These are phyloP conservation scores for Coemansia sp. DNA, from an alignment of 192 early-diverging fungal genomes.

Conservation along the genomic window DNA sequence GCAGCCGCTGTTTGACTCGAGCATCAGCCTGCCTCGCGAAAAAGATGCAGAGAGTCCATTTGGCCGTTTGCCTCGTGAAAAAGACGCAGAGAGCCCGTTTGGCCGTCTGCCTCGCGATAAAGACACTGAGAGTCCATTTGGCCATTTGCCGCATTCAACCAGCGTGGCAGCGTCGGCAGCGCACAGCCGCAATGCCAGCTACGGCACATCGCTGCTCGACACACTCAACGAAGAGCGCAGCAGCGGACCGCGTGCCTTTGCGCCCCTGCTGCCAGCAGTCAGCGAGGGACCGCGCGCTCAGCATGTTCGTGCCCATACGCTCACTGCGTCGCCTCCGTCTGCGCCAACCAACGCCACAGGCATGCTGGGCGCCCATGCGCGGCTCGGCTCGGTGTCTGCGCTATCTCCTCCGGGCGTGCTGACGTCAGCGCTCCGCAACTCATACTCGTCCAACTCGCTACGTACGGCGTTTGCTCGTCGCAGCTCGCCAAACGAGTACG, in stretches of 20 bases:
- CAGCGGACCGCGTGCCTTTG: not conserved
- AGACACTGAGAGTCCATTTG: slow-evolving; percentile 9
- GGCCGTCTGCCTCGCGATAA: slow-evolving; percentile 19
- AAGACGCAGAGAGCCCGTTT: not conserved
- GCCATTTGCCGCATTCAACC: slow-evolving; percentile 6
- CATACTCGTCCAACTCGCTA: slow-evolving; percentile 52
- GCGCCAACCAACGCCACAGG: slow-evolving; percentile 34
- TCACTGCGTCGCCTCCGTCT: slow-evolving; percentile 26
- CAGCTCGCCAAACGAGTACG: slow-evolving; percentile 25
- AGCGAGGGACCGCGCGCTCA: slow-evolving; percentile 7
- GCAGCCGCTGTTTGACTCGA: slow-evolving; percentile 47
- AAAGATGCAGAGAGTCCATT: not conserved
- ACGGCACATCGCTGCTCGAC: slow-evolving; percentile 54
- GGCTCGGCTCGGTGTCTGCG: slow-evolving; percentile 38
- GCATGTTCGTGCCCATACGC: slow-evolving; percentile 31
- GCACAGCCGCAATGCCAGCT: slow-evolving; percentile 50
- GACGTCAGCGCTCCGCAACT: slow-evolving; percentile 51
- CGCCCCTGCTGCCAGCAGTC: slow-evolving; percentile 8
- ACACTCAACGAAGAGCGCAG: slow-evolving; percentile 43
- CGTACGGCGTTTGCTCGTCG: slow-evolving; percentile 44
- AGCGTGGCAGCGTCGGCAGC: slow-evolving; percentile 21
- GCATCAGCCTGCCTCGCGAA: slow-evolving; percentile 32
- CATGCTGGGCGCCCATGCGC: slow-evolving; percentile 42
- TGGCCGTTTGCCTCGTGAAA: not conserved
- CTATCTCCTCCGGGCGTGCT: slow-evolving; percentile 8